These are phyloP conservation scores for Pseudoturritis turrita DNA, from an alignment of 345 rosid genomes.

Conservation along the genomic window DNA sequence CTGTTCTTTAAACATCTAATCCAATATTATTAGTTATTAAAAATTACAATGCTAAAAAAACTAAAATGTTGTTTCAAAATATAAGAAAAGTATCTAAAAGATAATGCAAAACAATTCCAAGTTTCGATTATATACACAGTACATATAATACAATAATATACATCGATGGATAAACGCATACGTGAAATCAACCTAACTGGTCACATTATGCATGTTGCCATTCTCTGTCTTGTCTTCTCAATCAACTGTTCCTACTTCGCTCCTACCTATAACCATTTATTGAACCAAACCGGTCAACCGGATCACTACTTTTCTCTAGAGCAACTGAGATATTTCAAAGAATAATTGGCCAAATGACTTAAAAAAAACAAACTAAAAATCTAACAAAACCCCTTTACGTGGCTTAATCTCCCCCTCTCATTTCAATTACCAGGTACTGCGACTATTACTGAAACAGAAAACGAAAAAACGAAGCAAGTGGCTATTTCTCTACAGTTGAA, in stretches of 20 bases:
- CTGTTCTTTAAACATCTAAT: not conserved
- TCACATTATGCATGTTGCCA: constrained; percentile 31
- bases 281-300: constrained; percentile 13
- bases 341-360: no score
- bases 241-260: not conserved
- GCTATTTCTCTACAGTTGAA: not conserved
- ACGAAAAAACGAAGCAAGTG: not conserved
- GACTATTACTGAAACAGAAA: not conserved
- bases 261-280: constrained; percentile 12
- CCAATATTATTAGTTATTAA: not conserved
- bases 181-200: constrained; percentile 23
- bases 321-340: not conserved
- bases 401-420: no score
- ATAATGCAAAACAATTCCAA: not conserved
- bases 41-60: not conserved
- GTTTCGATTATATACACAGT: not conserved
- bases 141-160: not conserved
- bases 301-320: not conserved
- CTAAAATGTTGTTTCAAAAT: not conserved
- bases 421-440: not conserved
- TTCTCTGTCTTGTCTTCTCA: constrained; percentile 9
- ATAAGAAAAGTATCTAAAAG: not conserved
- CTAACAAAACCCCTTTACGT: no score
- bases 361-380: no score
- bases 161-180: not conserved